These are phyloP conservation scores for Solanum tarapatanum DNA, from an alignment of 257 asterid species.

Conservation along the genomic window DNA sequence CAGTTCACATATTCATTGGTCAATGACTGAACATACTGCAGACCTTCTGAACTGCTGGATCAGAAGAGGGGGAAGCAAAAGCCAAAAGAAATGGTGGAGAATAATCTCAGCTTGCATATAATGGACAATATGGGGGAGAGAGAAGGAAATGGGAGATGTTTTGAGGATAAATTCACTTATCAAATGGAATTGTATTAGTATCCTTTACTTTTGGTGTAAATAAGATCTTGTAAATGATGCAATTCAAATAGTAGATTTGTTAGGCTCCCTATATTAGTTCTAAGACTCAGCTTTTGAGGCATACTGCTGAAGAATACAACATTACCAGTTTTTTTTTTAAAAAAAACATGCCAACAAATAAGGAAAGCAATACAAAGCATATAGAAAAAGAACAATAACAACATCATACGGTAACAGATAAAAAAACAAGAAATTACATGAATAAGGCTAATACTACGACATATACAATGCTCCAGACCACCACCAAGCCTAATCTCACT, in stretches of 20 bases:
- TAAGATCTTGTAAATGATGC: not conserved
- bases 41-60: not conserved
- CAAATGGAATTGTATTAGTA: not conserved
- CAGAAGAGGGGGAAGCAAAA: too few species aligned
- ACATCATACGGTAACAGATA: too few species aligned
- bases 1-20: not conserved
- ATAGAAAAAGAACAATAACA: too few species aligned
- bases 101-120: not conserved
- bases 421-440: too few species aligned
- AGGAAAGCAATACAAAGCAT: too few species aligned
- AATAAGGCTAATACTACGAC: too few species aligned
- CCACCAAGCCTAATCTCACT: not conserved
- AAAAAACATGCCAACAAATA: too few species aligned
- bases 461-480: not conserved
- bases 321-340: not conserved
- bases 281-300: not conserved
- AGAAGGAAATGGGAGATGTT: not conserved
- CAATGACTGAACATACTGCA: not conserved
- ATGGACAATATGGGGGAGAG: not conserved
- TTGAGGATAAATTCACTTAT: not conserved
- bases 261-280: not conserved
- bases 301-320: not conserved
- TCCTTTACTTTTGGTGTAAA: not conserved
- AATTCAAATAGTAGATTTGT: not conserved
- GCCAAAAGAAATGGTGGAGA: not conserved